Percentiles rank a stretch among this genome's conserved stretches.
These are phyloP conservation scores for Trichothecium sympodiale DNA, from an alignment of 2,329 filamentous ascomycete genomes.

Conservation along the genomic window DNA sequence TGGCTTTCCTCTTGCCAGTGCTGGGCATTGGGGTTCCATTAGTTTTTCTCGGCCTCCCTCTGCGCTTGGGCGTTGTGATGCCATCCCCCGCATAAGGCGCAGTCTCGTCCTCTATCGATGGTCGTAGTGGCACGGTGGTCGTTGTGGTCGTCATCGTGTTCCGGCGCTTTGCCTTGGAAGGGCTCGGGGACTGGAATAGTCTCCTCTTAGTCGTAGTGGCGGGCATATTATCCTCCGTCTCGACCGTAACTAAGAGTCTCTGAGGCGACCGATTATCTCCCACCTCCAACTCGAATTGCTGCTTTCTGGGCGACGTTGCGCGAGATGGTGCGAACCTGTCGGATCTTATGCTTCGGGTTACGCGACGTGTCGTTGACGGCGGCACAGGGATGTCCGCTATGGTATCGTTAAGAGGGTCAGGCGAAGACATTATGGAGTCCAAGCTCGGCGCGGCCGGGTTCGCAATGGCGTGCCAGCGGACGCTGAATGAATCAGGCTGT, in stretches of 20 bases:
- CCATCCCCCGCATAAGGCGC: constrained; percentile 23
- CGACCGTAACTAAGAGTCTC: constrained; percentile 43
- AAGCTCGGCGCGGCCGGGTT: constrained; percentile 24
- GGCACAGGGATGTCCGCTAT: constrained; percentile 19
- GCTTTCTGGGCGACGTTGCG: constrained; percentile 38
- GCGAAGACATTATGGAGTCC: constrained; percentile 34
- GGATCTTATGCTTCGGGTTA: constrained; percentile 32
- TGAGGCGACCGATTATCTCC: constrained; percentile 38
- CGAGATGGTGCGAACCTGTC: constrained; percentile 25
- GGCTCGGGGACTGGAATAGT: constrained; percentile 33
- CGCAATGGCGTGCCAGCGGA: constrained; percentile 24
- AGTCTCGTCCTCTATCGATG: constrained; percentile 21
- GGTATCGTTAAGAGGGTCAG: constrained; percentile 37
- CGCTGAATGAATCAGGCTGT: constrained; percentile 13
- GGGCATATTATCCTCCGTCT: constrained; percentile 29
- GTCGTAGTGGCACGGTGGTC: constrained; percentile 39
- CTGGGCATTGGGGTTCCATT: constrained; percentile 41
- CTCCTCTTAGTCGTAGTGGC: constrained; percentile 23
- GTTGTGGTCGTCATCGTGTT: constrained; percentile 28
- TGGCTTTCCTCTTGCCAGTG: constrained; percentile 30
- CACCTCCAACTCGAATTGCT: constrained; percentile 45
- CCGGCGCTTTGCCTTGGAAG: constrained; percentile 8
- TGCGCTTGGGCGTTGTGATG: constrained; percentile 26
- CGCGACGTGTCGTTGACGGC: constrained; percentile 26
- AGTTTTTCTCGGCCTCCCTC: constrained; percentile 35